Evolutionary conservation across 768 basidiomycete genomes (phyloP).

Genomic region (Crassisporium funariophilum): DNA sequence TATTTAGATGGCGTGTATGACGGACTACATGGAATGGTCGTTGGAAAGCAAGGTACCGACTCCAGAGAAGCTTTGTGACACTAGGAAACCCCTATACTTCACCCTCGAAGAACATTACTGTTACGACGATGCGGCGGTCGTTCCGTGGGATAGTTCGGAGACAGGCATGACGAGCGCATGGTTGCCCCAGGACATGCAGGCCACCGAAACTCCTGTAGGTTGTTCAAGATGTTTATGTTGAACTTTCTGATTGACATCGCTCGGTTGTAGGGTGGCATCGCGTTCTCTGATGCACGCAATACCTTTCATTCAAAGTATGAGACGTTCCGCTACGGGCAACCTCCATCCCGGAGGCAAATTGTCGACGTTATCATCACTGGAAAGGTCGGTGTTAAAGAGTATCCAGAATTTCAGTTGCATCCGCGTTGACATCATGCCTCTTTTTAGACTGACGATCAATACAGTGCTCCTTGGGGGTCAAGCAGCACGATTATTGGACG

Average conservation of each 20-base stretch:
- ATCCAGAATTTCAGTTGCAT: not conserved
- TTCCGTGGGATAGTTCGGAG: conserved; percentile 36
- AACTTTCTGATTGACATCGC: not conserved
- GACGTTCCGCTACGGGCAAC: conserved; percentile 29
- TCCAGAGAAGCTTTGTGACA: conserved; percentile 33
- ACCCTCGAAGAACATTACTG: conserved; percentile 51
- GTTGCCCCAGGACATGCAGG: conserved; percentile 42
- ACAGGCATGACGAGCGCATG: conserved; percentile 47
- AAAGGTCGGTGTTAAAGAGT: conserved; percentile 38
- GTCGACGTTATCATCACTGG: conserved; percentile 57
- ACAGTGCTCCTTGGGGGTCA: conserved; percentile 57
- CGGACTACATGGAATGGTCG: conserved; percentile 41
- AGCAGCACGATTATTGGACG: conserved; percentile 55
- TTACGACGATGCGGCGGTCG: conserved; percentile 31
- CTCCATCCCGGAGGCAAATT: conserved; percentile 21
- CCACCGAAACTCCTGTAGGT: conserved; percentile 41
- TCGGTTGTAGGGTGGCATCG: conserved; percentile 47
- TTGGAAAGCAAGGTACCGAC: conserved; percentile 32
- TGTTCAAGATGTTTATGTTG: conserved; percentile 39
- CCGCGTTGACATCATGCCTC: conserved; percentile 1
- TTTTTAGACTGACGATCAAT: conserved; percentile 46
- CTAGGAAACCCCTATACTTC: conserved; percentile 50
- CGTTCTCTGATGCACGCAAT: conserved; percentile 35
- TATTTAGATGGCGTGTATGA: conserved; percentile 39
- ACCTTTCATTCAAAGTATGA: conserved; percentile 43